These are phyloP conservation scores for Dendrobium chrysotoxum DNA, from an alignment of 106 monocot species.

Conservation along the genomic window DNA sequence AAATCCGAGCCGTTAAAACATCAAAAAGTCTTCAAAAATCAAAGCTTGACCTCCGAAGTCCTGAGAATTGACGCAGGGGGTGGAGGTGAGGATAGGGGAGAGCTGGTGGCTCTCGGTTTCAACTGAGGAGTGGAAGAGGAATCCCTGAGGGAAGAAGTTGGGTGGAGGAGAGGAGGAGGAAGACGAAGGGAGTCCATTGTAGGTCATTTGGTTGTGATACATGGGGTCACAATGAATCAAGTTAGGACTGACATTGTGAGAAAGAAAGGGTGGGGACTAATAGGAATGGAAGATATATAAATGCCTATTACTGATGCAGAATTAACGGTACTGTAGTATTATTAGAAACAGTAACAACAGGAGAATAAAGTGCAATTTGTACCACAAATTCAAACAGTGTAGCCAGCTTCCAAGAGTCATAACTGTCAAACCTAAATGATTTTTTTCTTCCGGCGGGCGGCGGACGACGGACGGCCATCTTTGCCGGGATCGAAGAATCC, in stretches of 20 bases:
- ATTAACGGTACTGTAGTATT: background rate
- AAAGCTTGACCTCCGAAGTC: constrained; percentile 28
- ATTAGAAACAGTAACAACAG: background rate
- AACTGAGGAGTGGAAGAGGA: background rate
- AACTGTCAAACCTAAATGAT: background rate
- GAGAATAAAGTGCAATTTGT: background rate
- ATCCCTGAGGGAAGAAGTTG: constrained; percentile 31
- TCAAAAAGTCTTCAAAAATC: background rate
- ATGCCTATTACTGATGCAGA: background rate
- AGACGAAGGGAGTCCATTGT: constrained; percentile 51
- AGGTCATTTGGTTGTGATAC: constrained; percentile 31
- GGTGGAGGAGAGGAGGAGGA: constrained; percentile 64
- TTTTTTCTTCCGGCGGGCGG: too few species aligned
- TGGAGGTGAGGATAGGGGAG: constrained; percentile 9
- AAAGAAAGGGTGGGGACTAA: background rate
- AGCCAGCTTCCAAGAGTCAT: background rate
- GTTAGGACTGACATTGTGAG: background rate
- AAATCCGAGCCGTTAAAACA: background rate
- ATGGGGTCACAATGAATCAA: constrained; percentile 5
- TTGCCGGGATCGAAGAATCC: constrained; percentile 7
- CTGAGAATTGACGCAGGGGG: constrained; percentile 17
- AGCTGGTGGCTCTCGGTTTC: constrained; percentile 28
- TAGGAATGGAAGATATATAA: background rate
- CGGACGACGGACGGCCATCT: background rate
- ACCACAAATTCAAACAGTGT: background rate